A percentile compares a stretch with the other conserved stretches of the same genome.
phyloP scores from a whole-genome alignment of 2,329 filamentous ascomycete species.

The Botrytis paeoniae region DNA sequence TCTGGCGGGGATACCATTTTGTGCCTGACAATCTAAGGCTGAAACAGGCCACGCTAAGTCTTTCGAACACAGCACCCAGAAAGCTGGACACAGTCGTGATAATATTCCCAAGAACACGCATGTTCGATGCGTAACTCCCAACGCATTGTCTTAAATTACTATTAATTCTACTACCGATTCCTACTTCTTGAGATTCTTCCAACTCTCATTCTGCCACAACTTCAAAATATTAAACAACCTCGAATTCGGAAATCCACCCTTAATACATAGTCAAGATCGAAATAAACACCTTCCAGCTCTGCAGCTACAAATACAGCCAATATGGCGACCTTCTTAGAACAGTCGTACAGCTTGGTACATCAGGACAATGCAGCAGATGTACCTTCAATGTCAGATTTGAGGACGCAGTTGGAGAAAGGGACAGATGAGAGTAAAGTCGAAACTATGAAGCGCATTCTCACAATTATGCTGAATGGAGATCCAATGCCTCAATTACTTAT shows the following conservation, averaged over 20 bases:
- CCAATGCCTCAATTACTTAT: conserved; percentile 93
- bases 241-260: conserved; percentile 24
- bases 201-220: conserved; percentile 20
- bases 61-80: conserved; percentile 21
- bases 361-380: conserved; percentile 96
- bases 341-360: conserved; percentile 94
- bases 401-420: conserved; percentile 89
- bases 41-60: conserved; percentile 19
- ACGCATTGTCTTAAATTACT: conserved; percentile 24
- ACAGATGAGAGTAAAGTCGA: conserved; percentile 90
- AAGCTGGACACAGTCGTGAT: conserved; percentile 21
- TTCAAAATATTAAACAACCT: conserved; percentile 22
- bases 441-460: conserved; percentile 94
- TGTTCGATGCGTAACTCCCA: conserved; percentile 30
- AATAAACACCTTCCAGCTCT: conserved; percentile 28
- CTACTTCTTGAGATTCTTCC: conserved; percentile 20
- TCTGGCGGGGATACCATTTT: conserved; percentile 6
- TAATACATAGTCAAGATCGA: conserved; percentile 22
- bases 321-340: conserved; percentile 95
- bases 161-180: conserved; percentile 24
- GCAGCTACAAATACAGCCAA: conserved; percentile 41
- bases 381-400: conserved; percentile 85
- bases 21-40: conserved; percentile 17
- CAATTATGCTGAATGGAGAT: conserved; percentile 97
- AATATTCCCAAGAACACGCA: conserved; percentile 17